These are phyloP conservation scores for Sarcocystis neurona DNA, from an alignment of 169 alveolate genomes.

Conservation along the genomic window DNA sequence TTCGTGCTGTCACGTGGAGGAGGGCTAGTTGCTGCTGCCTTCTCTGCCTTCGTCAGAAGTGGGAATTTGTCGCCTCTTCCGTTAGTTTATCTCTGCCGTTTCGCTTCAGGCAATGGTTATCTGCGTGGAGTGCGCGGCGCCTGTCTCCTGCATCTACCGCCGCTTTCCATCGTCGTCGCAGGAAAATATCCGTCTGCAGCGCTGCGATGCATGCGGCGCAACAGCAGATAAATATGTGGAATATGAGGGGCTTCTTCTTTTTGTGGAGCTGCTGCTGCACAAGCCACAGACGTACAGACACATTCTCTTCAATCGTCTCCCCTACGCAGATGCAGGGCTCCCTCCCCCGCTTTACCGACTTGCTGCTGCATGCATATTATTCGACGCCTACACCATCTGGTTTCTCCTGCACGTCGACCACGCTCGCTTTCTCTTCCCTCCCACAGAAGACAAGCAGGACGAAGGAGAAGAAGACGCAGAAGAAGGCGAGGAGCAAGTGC, in stretches of 20 bases:
- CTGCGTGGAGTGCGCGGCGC: constrained; percentile 58
- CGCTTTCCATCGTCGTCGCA: constrained; percentile 28
- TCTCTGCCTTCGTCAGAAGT: too few relatives aligned
- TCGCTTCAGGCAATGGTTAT: constrained; percentile 33
- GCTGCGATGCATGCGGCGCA: constrained; percentile 55
- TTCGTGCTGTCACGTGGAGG: too few relatives aligned
- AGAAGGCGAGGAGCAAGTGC: constrained; percentile 26
- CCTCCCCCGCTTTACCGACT: constrained; percentile 8
- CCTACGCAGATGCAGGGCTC: constrained; percentile 17
- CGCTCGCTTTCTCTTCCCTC: background rate
- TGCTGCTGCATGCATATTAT: constrained; percentile 43
- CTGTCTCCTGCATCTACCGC: constrained; percentile 46
- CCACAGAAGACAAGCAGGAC: background rate
- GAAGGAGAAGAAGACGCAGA: constrained; percentile 32
- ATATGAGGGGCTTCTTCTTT: constrained; percentile 51
- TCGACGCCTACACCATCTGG: constrained; percentile 57
- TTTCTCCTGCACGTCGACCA: constrained; percentile 32
- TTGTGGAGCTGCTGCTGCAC: constrained; percentile 53
- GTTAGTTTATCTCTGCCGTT: too few relatives aligned
- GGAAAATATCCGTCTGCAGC: constrained; percentile 43
- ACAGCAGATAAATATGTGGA: constrained; percentile 53
- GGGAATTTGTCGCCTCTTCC: too few relatives aligned
- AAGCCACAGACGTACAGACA: constrained; percentile 57
- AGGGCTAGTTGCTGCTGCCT: too few relatives aligned
- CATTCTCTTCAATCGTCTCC: constrained; percentile 52